Conservation (phyloP, 345 rosid genomes). For the Turnera subulata region DNA sequence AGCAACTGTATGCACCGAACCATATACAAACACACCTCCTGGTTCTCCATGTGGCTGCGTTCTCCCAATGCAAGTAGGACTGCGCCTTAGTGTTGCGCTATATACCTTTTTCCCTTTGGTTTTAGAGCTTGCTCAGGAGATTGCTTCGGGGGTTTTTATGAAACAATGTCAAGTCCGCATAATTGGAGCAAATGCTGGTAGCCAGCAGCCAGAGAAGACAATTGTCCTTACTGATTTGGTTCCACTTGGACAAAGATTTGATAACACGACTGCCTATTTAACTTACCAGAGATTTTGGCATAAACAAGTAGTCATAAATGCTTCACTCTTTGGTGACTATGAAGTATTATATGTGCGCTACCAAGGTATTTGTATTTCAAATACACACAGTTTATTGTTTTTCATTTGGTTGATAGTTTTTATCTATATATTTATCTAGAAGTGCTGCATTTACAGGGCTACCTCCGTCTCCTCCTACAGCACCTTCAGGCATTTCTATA, state of each 20-base stretch:
- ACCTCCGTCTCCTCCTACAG: slow-evolving; percentile 84
- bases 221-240: slow-evolving; percentile 81
- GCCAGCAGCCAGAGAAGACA: slow-evolving; percentile 79
- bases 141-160: slow-evolving; percentile 85
- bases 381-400: background rate
- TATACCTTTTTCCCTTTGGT: slow-evolving; percentile 96
- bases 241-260: slow-evolving; percentile 74
- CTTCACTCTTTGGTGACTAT: slow-evolving; percentile 65
- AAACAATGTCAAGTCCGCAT: slow-evolving; percentile 94
- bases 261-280: slow-evolving; percentile 66
- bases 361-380: slow-evolving; percentile 41
- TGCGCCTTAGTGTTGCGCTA: slow-evolving; percentile 70
- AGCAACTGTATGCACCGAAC: slow-evolving; percentile 64
- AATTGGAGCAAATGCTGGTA: slow-evolving; percentile 89
- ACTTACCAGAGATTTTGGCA: slow-evolving; percentile 85
- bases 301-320: slow-evolving; percentile 61
- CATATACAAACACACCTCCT: slow-evolving; percentile 85
- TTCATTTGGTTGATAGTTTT: background rate
- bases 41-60: slow-evolving; percentile 95
- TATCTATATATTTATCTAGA: slow-evolving; percentile 5
- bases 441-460: slow-evolving; percentile 46
- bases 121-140: slow-evolving; percentile 75
- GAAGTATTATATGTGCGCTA: slow-evolving; percentile 80
- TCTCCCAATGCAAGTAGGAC: slow-evolving; percentile 88
- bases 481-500: slow-evolving; percentile 46